These are phyloP conservation scores for Paralagenidium karlingii DNA, from an alignment of 352 stramenopile genomes.

Conservation along the genomic window DNA sequence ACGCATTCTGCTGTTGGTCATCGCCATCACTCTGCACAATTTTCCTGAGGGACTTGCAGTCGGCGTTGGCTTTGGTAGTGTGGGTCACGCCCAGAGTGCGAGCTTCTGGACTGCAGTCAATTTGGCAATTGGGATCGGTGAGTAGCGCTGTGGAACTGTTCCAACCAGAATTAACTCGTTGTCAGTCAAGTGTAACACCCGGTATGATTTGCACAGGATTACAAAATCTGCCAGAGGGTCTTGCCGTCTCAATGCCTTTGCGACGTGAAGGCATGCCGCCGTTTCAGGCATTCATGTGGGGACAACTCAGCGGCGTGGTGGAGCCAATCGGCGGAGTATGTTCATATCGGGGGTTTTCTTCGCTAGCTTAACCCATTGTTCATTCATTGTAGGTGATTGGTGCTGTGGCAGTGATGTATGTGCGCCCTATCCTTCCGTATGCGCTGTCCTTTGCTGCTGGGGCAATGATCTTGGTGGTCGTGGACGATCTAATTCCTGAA, in stretches of 20 bases:
- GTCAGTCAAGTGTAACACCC: too few relatives aligned
- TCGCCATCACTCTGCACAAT: slow-evolving; percentile 87
- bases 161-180: too few relatives aligned
- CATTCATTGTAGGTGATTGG: slow-evolving; percentile 46
- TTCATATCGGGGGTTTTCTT: slow-evolving; percentile 3
- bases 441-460: slow-evolving; percentile 83
- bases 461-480: slow-evolving; percentile 88
- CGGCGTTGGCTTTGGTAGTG: slow-evolving; percentile 81
- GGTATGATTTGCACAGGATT: slow-evolving; percentile 17
- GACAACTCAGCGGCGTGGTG: slow-evolving; percentile 81
- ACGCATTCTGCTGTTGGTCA: slow-evolving; percentile 74
- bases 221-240: slow-evolving; percentile 85
- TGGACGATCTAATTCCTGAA: slow-evolving; percentile 86
- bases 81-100: slow-evolving; percentile 48
- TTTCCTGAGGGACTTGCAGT: slow-evolving; percentile 84
- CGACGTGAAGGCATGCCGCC: slow-evolving; percentile 73
- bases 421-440: slow-evolving; percentile 82
- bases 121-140: slow-evolving; percentile 75
- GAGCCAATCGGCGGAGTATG: slow-evolving; percentile 76
- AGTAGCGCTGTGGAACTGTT: not conserved
- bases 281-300: slow-evolving; percentile 82
- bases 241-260: slow-evolving; percentile 83
- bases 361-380: not conserved
- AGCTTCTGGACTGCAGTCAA: slow-evolving; percentile 77
- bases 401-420: slow-evolving; percentile 70